Base-by-base conservation (phyloP, 1,284 basidiomycete genomes). In the Clitocybe nebularis region DNA sequence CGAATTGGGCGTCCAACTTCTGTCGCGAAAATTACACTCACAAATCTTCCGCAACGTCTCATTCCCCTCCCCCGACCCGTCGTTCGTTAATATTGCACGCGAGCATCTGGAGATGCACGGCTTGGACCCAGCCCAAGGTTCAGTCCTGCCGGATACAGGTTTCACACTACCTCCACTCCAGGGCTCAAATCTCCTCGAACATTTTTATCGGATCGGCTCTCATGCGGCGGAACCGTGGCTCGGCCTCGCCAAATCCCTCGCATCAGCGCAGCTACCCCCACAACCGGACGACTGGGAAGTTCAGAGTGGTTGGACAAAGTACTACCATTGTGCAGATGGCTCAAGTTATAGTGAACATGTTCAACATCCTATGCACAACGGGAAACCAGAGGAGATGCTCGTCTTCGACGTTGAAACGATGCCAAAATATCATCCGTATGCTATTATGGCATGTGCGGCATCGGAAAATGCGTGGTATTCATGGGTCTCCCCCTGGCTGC, bases 391-490 rank as follows among this genome's bases (percentile, higher is more conserved):
- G 55, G 68, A 84, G 39, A 77, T 83, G 63, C 73, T 98, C 40
- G 79, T 83, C 1, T 97, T 99, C 53, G 96, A 99, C 61, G 89
- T 99, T 37, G 95, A 99, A 66, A 93, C 91, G 0, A 77, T 99
- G 70, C 92, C 93, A 11, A 77, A 78, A 26, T 76, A 90, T 46
- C 84, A 88, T 34, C 81, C 80, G 0, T 93, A 84, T 55, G 78
- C 95, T 1, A 74, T 98, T 57, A 88, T 99, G 75, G 94, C 96
- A 0, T 89, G 86, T 44, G 94, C 94, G 1, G 89, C 81, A 0
- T 85, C 92, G 3, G 71, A 75, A 11, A 80, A 81, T 25, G 85
- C 84, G 0, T 99, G 95, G 94, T 99, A 99, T 60, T 81, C 82
- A 3, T 99, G 96, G 95, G 79, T 97, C 45, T 94, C 89, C 1